phyloP scores from a whole-genome alignment of 345 rosid species.

The Carallia brachiata region DNA sequence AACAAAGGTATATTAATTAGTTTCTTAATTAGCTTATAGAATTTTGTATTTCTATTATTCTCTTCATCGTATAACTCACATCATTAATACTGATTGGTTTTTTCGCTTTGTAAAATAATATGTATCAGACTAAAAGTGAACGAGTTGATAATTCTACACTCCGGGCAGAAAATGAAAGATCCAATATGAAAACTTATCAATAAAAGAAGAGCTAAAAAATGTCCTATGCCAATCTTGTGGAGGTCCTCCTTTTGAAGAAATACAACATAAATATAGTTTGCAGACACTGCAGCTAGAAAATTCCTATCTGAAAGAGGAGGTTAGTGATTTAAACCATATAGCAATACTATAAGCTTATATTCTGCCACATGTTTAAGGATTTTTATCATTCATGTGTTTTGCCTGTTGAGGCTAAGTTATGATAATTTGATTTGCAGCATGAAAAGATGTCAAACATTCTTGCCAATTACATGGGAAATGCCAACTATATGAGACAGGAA shows the following conservation, averaged over 20 bases:
- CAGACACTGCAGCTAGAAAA: slow-evolving; percentile 49
- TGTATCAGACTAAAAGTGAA: slow-evolving; percentile 50
- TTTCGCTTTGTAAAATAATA: not conserved
- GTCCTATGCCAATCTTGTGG: slow-evolving; percentile 65
- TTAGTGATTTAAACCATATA: slow-evolving; percentile 9
- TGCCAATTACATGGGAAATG: slow-evolving; percentile 34
- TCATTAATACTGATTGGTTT: too few species aligned
- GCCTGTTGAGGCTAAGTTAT: too few species aligned
- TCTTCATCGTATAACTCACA: too few species aligned
- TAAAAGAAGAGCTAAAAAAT: slow-evolving; percentile 50
- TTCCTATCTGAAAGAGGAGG: slow-evolving; percentile 50
- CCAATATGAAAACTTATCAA: slow-evolving; percentile 45
- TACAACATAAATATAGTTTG: slow-evolving; percentile 37
- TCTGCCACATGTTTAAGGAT: not conserved
- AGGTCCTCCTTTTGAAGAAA: slow-evolving; percentile 54
- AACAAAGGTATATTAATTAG: slow-evolving; percentile 38
- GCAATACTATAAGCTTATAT: too few species aligned
- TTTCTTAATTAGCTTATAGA: not conserved
- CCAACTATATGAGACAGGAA: slow-evolving; percentile 37
- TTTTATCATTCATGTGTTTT: not conserved
- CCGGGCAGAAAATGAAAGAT: slow-evolving; percentile 58
- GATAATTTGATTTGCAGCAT: slow-evolving; percentile 34
- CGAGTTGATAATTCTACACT: slow-evolving; percentile 44
- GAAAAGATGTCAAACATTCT: slow-evolving; percentile 33
- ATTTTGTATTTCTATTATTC: too few species aligned